These are phyloP conservation scores for Phylloporus sp. DNA, from an alignment of 768 basidiomycete species.

Conservation along the genomic window DNA sequence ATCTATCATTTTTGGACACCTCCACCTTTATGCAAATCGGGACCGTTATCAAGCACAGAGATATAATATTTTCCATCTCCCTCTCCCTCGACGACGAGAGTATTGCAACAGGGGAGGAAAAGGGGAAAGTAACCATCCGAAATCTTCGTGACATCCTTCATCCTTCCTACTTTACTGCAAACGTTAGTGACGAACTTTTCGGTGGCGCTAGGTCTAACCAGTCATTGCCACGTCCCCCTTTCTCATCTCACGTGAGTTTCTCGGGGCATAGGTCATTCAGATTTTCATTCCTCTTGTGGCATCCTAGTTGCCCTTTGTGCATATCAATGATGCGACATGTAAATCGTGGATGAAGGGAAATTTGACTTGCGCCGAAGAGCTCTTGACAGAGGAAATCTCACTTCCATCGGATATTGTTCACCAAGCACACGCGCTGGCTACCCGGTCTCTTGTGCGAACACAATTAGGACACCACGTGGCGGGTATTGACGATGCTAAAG, in stretches of 20 bases:
- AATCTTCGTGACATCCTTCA: background rate
- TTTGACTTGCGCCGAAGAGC: background rate
- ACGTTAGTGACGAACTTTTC: background rate
- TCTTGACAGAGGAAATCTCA: background rate
- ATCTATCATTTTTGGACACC: slow-evolving; percentile 1
- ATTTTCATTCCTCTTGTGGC: background rate
- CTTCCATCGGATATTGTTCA: background rate
- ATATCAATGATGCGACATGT: background rate
- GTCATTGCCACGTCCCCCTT: too few relatives aligned
- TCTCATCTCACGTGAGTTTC: background rate
- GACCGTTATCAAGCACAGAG: background rate
- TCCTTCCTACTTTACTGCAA: background rate
- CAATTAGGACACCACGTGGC: background rate
- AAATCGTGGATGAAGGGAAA: background rate
- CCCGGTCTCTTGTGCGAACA: background rate
- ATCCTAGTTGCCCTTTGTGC: background rate
- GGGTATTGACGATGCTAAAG: slow-evolving; percentile 4
- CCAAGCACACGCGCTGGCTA: slow-evolving; percentile 1
- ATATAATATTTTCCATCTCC: background rate
- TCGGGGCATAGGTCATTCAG: accelerated
- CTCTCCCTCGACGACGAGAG: background rate
- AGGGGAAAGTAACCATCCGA: background rate
- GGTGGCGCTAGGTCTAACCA: background rate
- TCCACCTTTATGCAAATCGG: background rate
- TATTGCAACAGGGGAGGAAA: background rate